A percentile compares a stretch with the other conserved stretches of the same genome.
Conservation (phyloP, 2,329 filamentous ascomycete species). For the Pestalotiopsis sp. region DNA sequence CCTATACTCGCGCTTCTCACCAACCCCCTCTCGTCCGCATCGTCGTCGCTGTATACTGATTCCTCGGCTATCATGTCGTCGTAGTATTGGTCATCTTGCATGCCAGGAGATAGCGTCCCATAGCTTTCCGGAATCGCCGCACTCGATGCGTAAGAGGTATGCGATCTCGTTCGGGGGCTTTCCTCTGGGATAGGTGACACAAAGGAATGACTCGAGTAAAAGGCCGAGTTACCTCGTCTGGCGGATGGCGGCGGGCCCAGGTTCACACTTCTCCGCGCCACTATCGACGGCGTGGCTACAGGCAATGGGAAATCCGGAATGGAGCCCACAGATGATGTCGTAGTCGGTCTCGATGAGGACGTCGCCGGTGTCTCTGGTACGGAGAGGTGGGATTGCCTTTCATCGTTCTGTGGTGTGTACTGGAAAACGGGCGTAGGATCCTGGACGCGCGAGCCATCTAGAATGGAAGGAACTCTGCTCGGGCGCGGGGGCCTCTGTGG, state of each 20-base stretch:
- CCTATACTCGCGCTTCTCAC: constrained; percentile 65
- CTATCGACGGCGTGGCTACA: constrained; percentile 32
- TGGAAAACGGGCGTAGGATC: constrained; percentile 59
- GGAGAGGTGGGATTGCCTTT: constrained; percentile 41
- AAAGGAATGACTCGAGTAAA: constrained; percentile 67
- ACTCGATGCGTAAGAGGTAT: constrained; percentile 72
- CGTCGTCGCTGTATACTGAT: constrained; percentile 44
- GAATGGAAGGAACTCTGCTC: constrained; percentile 60
- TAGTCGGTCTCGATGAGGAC: constrained; percentile 54
- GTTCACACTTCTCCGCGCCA: constrained; percentile 51
- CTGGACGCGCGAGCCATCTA: constrained; percentile 59
- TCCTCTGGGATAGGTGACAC: constrained; percentile 81
- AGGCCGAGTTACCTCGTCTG: constrained; percentile 63
- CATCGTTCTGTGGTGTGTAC: constrained; percentile 39
- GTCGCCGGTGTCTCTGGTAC: constrained; percentile 50
- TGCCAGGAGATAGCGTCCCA: constrained; percentile 51
- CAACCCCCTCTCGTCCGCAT: constrained; percentile 57
- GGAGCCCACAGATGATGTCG: constrained; percentile 55
- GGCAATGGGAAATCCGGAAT: constrained; percentile 63
- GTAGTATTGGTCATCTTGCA: constrained; percentile 53
- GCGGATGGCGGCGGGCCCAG: constrained; percentile 64
- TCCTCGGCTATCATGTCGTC: constrained; percentile 53
- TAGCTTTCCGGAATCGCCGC: constrained; percentile 72
- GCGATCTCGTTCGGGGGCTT: constrained; percentile 57
- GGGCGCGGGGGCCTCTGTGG: constrained; percentile 64